Evolutionary conservation across 2,329 filamentous ascomycete genomes (phyloP).

Genomic region (Ascochyta lentis): DNA sequence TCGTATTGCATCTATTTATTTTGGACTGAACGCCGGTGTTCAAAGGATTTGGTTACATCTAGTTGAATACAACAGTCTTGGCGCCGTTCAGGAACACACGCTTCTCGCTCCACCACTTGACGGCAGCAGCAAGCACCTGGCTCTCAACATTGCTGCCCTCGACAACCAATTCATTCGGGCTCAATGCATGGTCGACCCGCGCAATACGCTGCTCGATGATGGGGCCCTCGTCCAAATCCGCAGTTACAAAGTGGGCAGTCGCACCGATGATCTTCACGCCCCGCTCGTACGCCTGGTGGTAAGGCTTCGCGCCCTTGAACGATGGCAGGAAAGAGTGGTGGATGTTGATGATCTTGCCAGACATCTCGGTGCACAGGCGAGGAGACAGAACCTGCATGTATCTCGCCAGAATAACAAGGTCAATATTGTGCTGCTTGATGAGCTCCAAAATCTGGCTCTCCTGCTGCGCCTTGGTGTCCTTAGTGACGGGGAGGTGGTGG

Average conservation of each 20-base stretch:
- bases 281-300: slow-evolving; percentile 85
- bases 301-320: slow-evolving; percentile 88
- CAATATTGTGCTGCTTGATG: slow-evolving; percentile 71
- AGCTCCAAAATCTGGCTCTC: slow-evolving; percentile 75
- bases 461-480: slow-evolving; percentile 78
- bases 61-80: slow-evolving; percentile 80
- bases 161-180: slow-evolving; percentile 76
- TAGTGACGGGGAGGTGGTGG: slow-evolving; percentile 79
- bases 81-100: slow-evolving; percentile 78
- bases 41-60: slow-evolving; percentile 8
- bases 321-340: slow-evolving; percentile 86
- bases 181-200: slow-evolving; percentile 78
- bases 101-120: slow-evolving; percentile 83
- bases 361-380: slow-evolving; percentile 77
- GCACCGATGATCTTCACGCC: slow-evolving; percentile 90
- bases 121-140: slow-evolving; percentile 79
- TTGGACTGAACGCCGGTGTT: background rate
- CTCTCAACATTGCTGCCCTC: slow-evolving; percentile 86
- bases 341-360: slow-evolving; percentile 89
- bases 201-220: slow-evolving; percentile 87
- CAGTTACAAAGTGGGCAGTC: slow-evolving; percentile 85
- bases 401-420: slow-evolving; percentile 80
- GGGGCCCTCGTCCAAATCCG: slow-evolving; percentile 83
- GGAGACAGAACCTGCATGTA: slow-evolving; percentile 90
- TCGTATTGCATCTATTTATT: background rate